phyloP scores from a whole-genome alignment of 2,329 filamentous ascomycete species.

The Paecilomyces dactylethromorphus region DNA sequence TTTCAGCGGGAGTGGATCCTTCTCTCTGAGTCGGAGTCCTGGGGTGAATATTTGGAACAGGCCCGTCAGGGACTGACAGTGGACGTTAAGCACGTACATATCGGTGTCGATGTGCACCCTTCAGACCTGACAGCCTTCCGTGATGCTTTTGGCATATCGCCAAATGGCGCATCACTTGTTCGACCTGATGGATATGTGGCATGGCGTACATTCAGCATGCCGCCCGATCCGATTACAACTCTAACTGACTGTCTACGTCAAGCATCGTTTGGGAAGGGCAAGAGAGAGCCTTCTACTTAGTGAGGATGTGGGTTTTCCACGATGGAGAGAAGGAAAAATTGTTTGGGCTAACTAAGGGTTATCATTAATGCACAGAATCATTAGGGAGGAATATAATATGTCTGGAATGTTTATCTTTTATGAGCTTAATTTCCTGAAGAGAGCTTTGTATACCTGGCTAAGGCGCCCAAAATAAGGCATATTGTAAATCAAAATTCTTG shows the following conservation, averaged over 20 bases:
- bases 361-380: too few relatives aligned
- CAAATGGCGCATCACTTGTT: slow-evolving; percentile 22
- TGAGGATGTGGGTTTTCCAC: background rate
- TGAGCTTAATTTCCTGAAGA: too few relatives aligned
- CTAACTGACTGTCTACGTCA: background rate
- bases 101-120: slow-evolving; percentile 8
- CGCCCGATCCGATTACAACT: slow-evolving; percentile 13
- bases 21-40: slow-evolving; percentile 14
- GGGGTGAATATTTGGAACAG: slow-evolving; percentile 7
- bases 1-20: slow-evolving; percentile 20
- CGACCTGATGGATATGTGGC: slow-evolving; percentile 30
- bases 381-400: too few relatives aligned
- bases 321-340: too few relatives aligned
- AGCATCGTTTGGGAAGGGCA: background rate
- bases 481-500: too few relatives aligned
- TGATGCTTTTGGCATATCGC: slow-evolving; percentile 18
- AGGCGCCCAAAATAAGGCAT: too few relatives aligned
- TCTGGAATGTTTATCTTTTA: too few relatives aligned
- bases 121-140: slow-evolving; percentile 10
- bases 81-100: slow-evolving; percentile 4
- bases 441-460: too few relatives aligned
- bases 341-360: too few relatives aligned
- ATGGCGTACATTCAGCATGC: slow-evolving; percentile 20
- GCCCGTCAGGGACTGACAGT: slow-evolving; percentile 7
- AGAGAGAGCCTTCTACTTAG: background rate